Base-by-base conservation (phyloP, 306 rosid species). In the Cucurbita pepo region DNA sequence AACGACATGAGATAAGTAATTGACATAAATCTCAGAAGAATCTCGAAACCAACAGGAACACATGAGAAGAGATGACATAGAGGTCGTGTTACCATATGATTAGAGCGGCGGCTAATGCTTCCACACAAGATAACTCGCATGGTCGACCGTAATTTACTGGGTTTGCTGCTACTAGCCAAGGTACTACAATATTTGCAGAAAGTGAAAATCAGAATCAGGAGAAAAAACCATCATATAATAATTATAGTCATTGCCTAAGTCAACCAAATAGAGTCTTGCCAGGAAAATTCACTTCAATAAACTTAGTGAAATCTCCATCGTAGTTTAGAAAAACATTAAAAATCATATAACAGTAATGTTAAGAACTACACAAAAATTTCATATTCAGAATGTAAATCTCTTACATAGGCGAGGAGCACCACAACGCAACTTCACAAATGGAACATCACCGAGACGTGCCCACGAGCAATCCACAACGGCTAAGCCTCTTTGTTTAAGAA, bases 391-490 rank as follows among this genome's bases (percentile, higher is more conserved):
- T 38, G 13, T 21, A 74, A 74, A 30, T 62, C 50, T 76, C 89
- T 69, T 94, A 94, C 97, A 87, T 40, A 94, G 98, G 40, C 98
- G 95, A 77, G 98, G 96, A 77, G 90, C 86, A 72, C 85, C 44
- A 77, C 97, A 94, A 22, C 96, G 97, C 77, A 90, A 84, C 85
- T 81, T 90, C 78, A 84, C 95, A 74, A 94, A 94, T 12, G 97
- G 97, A 65, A 94, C 98, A 13, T 94, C 96, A 77, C 83, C 87
- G 77, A 94, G 79, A 57, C 97, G 96, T 45, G 97, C 97, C 98
- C 98, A 89, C 55, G 98, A 94, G 85, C 98, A 94, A 82, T 94
- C 98, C 79, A 94, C 97, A 62, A 94, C 97, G 25, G 98, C 98
- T 77, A 94, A 79, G 66, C 98, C 98, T 80, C 76, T 94, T 59